Percentiles rank a stretch among this genome's conserved stretches.
Conservation (phyloP, 805 yeast species). For the Metschnikowia henanensis region DNA sequence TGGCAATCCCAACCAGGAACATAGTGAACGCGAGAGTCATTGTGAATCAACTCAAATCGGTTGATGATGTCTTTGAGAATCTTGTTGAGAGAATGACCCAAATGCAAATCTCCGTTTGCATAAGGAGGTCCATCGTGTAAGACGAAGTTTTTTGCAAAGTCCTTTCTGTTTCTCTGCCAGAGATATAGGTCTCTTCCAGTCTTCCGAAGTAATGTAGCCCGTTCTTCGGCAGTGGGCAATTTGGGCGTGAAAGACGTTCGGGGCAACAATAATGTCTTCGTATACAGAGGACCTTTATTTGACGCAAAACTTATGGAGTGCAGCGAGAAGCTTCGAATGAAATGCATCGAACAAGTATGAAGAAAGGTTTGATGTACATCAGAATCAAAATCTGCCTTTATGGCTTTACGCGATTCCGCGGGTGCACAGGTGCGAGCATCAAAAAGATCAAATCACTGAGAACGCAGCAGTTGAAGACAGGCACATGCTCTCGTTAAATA, state of each 20-base stretch:
- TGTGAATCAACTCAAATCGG: slow-evolving; percentile 59
- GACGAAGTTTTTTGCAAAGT: slow-evolving; percentile 45
- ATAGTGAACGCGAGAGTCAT: slow-evolving; percentile 65
- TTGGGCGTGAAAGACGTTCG: slow-evolving; percentile 52
- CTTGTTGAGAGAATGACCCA: slow-evolving; percentile 92
- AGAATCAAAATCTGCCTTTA: too few relatives aligned
- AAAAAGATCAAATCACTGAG: too few relatives aligned
- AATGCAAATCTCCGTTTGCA: slow-evolving; percentile 91
- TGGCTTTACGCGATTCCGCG: too few relatives aligned
- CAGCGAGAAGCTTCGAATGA: slow-evolving; percentile 9
- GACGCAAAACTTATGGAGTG: neutral
- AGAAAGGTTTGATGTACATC: neutral
- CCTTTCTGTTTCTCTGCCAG: slow-evolving; percentile 46
- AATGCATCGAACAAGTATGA: neutral
- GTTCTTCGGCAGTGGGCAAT: slow-evolving; percentile 50
- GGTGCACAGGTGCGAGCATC: too few relatives aligned
- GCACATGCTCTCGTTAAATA: slow-evolving; percentile 10
- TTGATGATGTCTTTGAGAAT: slow-evolving; percentile 82
- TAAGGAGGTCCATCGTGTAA: slow-evolving; percentile 99
- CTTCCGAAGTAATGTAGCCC: slow-evolving; percentile 44
- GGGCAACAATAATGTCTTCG: slow-evolving; percentile 64
- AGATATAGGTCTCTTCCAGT: slow-evolving; percentile 61
- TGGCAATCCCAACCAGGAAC: slow-evolving; percentile 99
- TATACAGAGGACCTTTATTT: slow-evolving; percentile 28
- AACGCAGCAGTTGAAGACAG: too few relatives aligned